phyloP scores from a whole-genome alignment of 2,329 filamentous ascomycete genomes.

The Alternaria arbusti region DNA sequence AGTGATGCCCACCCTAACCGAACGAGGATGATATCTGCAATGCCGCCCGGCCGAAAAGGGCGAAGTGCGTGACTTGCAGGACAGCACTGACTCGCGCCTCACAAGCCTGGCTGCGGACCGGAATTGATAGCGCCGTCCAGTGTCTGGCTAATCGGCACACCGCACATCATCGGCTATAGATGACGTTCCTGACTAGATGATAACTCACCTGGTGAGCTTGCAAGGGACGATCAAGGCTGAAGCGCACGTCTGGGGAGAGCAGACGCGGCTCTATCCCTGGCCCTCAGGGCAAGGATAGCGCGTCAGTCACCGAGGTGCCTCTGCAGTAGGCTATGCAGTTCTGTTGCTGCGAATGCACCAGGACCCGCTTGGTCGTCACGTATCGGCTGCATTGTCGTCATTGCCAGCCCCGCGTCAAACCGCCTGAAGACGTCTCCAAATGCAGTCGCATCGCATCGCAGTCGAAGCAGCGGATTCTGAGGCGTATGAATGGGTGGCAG shows the following conservation, averaged over 20 bases:
- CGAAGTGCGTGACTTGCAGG: not conserved
- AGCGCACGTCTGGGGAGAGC: constrained; percentile 15
- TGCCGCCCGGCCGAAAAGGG: constrained; percentile 1
- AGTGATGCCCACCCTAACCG: constrained; percentile 1
- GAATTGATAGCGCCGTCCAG: constrained; percentile 3
- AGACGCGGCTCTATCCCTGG: constrained; percentile 7
- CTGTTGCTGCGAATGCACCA: constrained; percentile 27
- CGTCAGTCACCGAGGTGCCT: constrained; percentile 16
- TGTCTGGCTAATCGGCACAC: constrained; percentile 1
- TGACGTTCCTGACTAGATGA: constrained; percentile 19
- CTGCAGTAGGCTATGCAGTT: constrained; percentile 18
- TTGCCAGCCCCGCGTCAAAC: constrained; percentile 12
- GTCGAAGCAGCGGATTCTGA: not conserved
- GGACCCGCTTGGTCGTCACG: constrained; percentile 16
- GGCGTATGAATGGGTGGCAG: not conserved
- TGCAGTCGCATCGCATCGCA: constrained; percentile 6
- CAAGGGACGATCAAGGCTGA: constrained; percentile 6
- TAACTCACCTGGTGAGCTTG: constrained; percentile 3
- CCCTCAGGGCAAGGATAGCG: constrained; percentile 19
- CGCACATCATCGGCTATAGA: constrained; percentile 10
- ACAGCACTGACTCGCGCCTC: constrained; percentile 10
- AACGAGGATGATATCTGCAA: not conserved
- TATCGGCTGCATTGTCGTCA: constrained; percentile 20
- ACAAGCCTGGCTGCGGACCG: constrained; percentile 16
- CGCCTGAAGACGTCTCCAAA: not conserved